These are phyloP conservation scores for Westerdykella ornata DNA, from an alignment of 2,329 filamentous ascomycete species.

Conservation along the genomic window DNA sequence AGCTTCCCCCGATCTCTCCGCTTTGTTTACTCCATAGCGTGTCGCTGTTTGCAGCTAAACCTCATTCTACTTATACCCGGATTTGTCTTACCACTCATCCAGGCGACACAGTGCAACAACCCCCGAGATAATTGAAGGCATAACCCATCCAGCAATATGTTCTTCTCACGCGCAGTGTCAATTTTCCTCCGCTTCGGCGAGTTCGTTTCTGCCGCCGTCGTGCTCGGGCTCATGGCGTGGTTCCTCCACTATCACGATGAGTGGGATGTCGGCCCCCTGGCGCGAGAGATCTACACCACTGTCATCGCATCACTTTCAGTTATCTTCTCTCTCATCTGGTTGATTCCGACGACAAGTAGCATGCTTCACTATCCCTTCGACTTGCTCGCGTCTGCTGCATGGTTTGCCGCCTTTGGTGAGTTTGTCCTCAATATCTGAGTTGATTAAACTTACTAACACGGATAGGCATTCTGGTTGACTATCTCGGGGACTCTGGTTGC, in stretches of 20 bases:
- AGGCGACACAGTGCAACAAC: too few relatives aligned
- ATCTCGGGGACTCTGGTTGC: constrained; percentile 19
- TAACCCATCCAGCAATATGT: constrained; percentile 13
- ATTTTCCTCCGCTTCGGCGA: constrained; percentile 55
- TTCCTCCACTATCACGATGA: constrained; percentile 22
- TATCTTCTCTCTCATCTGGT: constrained; percentile 62
- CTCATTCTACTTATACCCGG: too few relatives aligned
- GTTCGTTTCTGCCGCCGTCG: constrained; percentile 63
- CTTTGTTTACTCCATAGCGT: too few relatives aligned
- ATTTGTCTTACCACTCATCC: too few relatives aligned
- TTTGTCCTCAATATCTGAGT: constrained; percentile 47
- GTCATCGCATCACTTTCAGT: constrained; percentile 64
- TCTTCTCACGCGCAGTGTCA: constrained; percentile 46
- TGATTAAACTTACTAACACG: constrained; percentile 43
- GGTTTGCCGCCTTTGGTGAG: constrained; percentile 64
- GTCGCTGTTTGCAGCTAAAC: too few relatives aligned
- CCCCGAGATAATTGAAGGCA: too few relatives aligned
- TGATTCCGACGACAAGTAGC: constrained; percentile 61
- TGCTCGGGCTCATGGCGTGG: constrained; percentile 24
- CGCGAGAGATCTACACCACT: constrained; percentile 68
- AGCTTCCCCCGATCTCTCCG: too few relatives aligned
- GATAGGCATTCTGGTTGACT: constrained; percentile 41
- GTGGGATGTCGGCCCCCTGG: constrained; percentile 49
- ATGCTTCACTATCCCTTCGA: constrained; percentile 69
- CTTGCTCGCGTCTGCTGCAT: constrained; percentile 59